These are phyloP conservation scores for Fusarium globosum DNA, from an alignment of 2,329 filamentous ascomycete genomes.

Conservation along the genomic window DNA sequence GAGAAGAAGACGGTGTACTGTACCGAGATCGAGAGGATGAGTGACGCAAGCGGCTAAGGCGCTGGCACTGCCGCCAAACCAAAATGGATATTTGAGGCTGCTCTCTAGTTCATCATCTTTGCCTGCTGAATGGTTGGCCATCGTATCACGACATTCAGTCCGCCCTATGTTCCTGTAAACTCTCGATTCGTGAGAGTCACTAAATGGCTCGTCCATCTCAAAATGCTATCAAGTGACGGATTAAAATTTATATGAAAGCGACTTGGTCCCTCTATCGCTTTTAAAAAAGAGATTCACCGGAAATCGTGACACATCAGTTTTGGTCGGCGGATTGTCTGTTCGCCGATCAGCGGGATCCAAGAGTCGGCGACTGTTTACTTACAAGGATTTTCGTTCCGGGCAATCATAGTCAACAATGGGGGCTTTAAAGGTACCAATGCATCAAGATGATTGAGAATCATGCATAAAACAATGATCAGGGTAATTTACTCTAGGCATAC, in stretches of 20 bases:
- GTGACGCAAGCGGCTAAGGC: conserved; percentile 91
- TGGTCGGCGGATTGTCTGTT: background rate
- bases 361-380: background rate
- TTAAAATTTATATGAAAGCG: accelerated
- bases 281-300: accelerated
- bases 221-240: accelerated
- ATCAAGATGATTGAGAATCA: too few species aligned
- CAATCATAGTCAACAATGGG: accelerated
- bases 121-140: accelerated
- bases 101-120: accelerated
- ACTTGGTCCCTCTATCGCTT: accelerated
- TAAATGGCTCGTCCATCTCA: accelerated
- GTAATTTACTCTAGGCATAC: accelerated
- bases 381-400: background rate
- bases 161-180: accelerated
- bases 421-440: background rate
- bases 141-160: background rate
- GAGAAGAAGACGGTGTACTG: conserved; percentile 43
- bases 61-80: conserved; percentile 95
- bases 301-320: accelerated
- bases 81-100: conserved; percentile 74
- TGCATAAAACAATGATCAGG: background rate
- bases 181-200: background rate
- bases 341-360: background rate
- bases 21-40: conserved; percentile 91